Conservation (phyloP, 116 monocot species). For the Zostera marina region DNA sequence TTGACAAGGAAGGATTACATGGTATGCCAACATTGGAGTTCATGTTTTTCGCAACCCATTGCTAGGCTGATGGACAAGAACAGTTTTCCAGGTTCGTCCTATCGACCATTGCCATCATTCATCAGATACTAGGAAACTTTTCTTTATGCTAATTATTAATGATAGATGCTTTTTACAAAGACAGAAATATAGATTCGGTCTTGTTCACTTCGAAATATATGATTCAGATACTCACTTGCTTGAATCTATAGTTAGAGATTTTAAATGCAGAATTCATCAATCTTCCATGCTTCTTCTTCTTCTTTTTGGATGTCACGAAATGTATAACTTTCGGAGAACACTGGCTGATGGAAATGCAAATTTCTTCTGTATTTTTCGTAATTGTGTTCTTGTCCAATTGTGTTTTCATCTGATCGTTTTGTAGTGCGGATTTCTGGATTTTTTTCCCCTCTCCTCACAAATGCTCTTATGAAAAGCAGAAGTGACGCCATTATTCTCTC, state of each 20-base stretch:
- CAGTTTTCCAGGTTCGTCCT: not conserved
- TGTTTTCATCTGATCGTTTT: not conserved
- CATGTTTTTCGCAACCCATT: slow-evolving; percentile 1
- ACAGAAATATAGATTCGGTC: not conserved
- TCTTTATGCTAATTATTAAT: not conserved
- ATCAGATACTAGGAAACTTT: not conserved
- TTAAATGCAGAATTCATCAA: slow-evolving; percentile 1
- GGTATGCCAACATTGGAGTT: slow-evolving; percentile 3
- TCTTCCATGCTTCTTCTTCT: slow-evolving; percentile 4
- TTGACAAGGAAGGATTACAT: not conserved
- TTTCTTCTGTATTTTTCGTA: too few relatives aligned
- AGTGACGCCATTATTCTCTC: slow-evolving; percentile 3
- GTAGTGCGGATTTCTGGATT: not conserved
- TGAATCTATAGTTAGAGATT: too few relatives aligned
- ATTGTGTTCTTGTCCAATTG: not conserved
- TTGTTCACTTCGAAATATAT: not conserved
- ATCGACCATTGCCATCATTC: not conserved
- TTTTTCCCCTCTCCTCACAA: not conserved
- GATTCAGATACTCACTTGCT: not conserved
- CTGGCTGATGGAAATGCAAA: not conserved
- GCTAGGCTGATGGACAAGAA: not conserved
- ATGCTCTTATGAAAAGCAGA: slow-evolving; percentile 4
- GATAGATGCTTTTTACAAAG: not conserved
- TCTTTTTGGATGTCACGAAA: not conserved
- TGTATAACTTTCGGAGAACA: not conserved